Percentiles rank a stretch among this genome's conserved stretches.
Conservation (phyloP, 139 green algal genomes). For the Haematococcus lacustris region DNA sequence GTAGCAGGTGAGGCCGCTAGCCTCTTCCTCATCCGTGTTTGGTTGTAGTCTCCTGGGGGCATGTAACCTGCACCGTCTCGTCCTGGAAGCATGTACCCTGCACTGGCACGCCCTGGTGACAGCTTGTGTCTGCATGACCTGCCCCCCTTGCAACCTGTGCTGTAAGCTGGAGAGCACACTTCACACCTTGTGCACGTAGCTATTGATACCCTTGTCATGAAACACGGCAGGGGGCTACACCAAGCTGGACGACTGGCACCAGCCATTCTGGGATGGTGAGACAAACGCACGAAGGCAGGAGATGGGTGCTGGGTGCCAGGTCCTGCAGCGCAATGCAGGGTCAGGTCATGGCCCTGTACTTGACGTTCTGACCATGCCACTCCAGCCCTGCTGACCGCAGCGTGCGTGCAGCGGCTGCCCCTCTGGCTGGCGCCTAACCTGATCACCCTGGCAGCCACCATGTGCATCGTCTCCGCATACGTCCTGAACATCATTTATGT, state of each 20-base stretch:
- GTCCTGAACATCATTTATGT: slow-evolving; percentile 39
- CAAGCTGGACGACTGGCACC: no score
- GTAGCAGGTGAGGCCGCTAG: no score
- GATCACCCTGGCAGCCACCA: slow-evolving; percentile 76
- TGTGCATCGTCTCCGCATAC: slow-evolving; percentile 57
- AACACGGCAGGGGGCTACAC: no score
- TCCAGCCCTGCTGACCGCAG: not conserved
- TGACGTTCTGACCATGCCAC: not conserved
- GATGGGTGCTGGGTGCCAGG: not conserved
- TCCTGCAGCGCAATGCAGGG: not conserved
- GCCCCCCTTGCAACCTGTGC: not conserved
- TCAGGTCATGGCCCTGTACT: not conserved
- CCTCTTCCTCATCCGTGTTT: no score
- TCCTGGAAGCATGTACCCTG: no score
- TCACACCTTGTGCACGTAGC: not conserved
- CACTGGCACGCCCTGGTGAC: no score
- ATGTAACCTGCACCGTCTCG: no score
- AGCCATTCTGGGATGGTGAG: not conserved
- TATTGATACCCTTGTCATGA: not conserved
- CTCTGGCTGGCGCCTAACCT: slow-evolving; percentile 91
- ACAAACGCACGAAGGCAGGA: not conserved
- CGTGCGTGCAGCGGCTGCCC: slow-evolving; percentile 19
- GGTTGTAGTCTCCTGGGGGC: no score
- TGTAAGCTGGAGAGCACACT: not conserved
- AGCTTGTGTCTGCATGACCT: not conserved